Conservation (phyloP, 306 rosid species). For the Glycine latifolia region DNA sequence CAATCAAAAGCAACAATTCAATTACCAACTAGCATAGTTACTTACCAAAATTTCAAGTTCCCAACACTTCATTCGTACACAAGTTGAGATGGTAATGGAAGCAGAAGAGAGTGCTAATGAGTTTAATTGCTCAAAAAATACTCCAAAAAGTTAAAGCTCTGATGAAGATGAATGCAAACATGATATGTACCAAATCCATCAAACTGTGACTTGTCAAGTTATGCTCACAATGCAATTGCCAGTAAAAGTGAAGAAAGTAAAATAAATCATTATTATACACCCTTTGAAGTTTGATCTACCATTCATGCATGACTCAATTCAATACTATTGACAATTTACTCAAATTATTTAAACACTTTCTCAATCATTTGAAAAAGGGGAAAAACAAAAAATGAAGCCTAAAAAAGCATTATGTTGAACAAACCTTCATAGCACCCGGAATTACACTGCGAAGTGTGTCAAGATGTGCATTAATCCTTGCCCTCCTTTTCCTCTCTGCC, state of each 20-base stretch:
- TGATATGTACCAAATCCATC: conserved; percentile 4
- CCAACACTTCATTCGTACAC: background rate
- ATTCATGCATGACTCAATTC: background rate
- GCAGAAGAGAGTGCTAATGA: conserved; percentile 27
- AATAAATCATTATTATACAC: background rate
- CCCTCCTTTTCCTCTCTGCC: conserved; percentile 77
- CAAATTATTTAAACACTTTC: background rate
- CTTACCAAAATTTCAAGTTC: background rate
- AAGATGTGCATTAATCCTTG: conserved; percentile 73
- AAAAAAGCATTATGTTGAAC: conserved; percentile 20
- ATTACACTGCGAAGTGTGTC: conserved; percentile 64
- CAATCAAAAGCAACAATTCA: background rate
- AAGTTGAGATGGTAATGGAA: background rate
- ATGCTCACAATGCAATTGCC: background rate
- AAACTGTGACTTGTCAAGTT: background rate
- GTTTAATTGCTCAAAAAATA: background rate
- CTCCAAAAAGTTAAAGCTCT: background rate
- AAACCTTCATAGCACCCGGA: conserved; percentile 77
- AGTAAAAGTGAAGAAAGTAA: background rate
- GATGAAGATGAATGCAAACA: conserved; percentile 3
- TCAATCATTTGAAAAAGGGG: background rate
- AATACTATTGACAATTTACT: background rate
- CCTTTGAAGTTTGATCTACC: background rate
- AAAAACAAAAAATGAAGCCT: background rate
- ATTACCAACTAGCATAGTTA: background rate